Evolutionary conservation across 2,329 filamentous ascomycete genomes (phyloP), one percentile per base, ranked within the genome.

Genomic region (Aspergillus neoniger): DNA sequence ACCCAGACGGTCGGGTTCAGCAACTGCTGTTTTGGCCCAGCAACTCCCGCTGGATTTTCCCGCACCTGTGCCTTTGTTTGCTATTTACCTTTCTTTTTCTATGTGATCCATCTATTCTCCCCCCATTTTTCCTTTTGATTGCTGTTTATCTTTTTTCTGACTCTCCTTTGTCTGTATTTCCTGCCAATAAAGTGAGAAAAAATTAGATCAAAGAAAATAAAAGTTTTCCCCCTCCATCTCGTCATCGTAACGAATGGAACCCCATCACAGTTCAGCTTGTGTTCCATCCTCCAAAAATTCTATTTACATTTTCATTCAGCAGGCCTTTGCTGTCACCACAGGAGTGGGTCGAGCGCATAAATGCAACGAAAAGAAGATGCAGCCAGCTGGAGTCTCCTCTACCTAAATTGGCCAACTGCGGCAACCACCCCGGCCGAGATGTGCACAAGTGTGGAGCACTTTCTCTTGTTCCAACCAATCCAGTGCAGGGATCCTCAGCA

Each of bases 1-100:
- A 69, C 62, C 70, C 70, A 70, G 57, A 64, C 65, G 30, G 62
- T 71, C 70, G 70, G 70, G 66, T 67, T 65, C 62, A 58, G 53
- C 47, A 25, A 50, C 49, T 28, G 25, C 47, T 55, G 9, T 25
- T 38, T n/a, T 28, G 32, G 17, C 25, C 17, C 19, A 38, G 19
- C 21, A 25, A 39, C n/a, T 38, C 21, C 30, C 32, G 21, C 32
- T 54, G 21, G 12, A 12, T 19, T 39, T 41, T 54, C 38, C 51
- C 32, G 32, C 10, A 14, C 28, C 43, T 30, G 17, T 54, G n/a
- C 17, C 32, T 23, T 38, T 39, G 19, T 54, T 54, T 54, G 30
- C n/a, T 54, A 30, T 54, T 54, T 14, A 36, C 32, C 32, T 36
- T 36, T 36, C 10, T 14, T 36, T 36, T 36, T 36, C 12, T 15